Evolutionary conservation across 345 rosid species (phyloP).

Genomic region (Salix caprea): DNA sequence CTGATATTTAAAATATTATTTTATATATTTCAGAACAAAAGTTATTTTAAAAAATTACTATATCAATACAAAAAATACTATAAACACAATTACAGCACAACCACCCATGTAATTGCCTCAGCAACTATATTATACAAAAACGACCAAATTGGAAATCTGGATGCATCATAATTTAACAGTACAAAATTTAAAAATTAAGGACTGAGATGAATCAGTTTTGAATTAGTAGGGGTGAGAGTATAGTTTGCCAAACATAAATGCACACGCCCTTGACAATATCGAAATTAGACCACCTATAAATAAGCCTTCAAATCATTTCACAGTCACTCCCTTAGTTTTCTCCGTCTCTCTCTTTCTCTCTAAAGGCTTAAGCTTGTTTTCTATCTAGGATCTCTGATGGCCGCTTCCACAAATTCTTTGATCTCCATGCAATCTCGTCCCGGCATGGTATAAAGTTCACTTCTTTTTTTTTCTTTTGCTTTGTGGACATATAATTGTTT

Average conservation of each 20-base stretch:
- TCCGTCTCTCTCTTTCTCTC: constrained; percentile 5
- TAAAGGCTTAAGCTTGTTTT: background rate
- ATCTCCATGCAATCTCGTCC: constrained; percentile 20
- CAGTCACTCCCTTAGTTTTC: constrained; percentile 2
- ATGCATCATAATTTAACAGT: background rate
- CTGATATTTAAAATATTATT: too few relatives aligned
- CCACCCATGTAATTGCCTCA: too few relatives aligned
- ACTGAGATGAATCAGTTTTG: background rate
- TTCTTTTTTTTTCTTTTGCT: background rate
- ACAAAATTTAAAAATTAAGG: background rate
- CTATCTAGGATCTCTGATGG: constrained; percentile 10
- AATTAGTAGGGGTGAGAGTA: background rate
- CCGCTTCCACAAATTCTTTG: constrained; percentile 24
- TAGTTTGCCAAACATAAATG: background rate
- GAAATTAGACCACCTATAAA: constrained; percentile 10
- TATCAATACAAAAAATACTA: too few relatives aligned
- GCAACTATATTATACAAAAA: too few relatives aligned
- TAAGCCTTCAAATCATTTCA: background rate
- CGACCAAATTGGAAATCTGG: background rate
- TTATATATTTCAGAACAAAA: too few relatives aligned
- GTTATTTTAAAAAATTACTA: too few relatives aligned
- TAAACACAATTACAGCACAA: too few relatives aligned
- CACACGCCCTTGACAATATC: background rate
- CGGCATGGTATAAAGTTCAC: constrained; percentile 3
- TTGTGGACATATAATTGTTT: background rate